Evolutionary conservation across 306 rosid genomes (phyloP), one percentile per base, ranked within the genome.

Genomic region (Quercus alba): DNA sequence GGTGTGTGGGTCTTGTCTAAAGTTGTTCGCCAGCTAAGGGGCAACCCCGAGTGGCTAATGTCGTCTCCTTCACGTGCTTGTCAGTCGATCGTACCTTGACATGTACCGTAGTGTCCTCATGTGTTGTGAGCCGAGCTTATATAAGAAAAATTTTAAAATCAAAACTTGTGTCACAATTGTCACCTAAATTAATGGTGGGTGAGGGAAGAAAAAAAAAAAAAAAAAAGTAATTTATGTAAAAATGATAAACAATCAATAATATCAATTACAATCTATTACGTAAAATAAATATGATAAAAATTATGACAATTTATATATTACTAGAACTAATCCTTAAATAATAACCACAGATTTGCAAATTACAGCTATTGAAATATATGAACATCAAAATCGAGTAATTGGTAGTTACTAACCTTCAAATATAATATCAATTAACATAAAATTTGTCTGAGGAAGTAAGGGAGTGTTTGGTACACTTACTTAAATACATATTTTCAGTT

Each of bases 1-100:
- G 33, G 21, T 1, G 7, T 14, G 46, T 54, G 72, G 56, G 25
- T 51, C 68, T 72, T 78, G 81, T 64, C 78, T 38, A 41, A 75
- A 44, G 75, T 26, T 75, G 80, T 77, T 77, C 38, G 87, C 73
- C 66, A 41, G 68, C 23, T 28, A 31, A 12, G 17, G 58, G 49
- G 33, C 56, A 38, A 19, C 70, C 84, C 56, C 79, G 80, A 38
- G 72, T 51, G 79, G 66, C 70, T 58, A 76, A 57, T 51, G 78
- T 28, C 76, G 75, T 59, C 79, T 74, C 54, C 20, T 63, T 80
- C 83, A 81, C 83, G 79, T 86, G 81, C n/a, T 51, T 59, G 82
- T 28, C 81, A 59, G 33, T 52, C 61, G 15, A 35, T 59, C 69
- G n/a, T 21, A 68, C 21, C 23, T 61, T 15, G 55, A 74, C 61